Base-by-base conservation (phyloP, 345 rosid species). In the Eutrema yunnanense region DNA sequence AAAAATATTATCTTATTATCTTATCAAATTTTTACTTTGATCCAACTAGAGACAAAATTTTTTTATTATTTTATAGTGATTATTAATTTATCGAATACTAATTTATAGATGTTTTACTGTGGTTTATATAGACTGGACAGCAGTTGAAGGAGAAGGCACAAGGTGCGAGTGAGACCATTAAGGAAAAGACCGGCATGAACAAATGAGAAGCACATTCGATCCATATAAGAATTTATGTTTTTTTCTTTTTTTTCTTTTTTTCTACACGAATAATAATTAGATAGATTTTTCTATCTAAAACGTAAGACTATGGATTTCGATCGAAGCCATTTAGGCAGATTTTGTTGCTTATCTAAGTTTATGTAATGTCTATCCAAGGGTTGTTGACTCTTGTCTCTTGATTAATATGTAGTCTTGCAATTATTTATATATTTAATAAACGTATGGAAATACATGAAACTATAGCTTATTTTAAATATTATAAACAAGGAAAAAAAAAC, bases 161-260 rank as follows among this genome's bases (percentile, higher is more conserved):
- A 71, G 93, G 82, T 62, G 88, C 93, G 48, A 82, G 69, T 57
- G 88, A 86, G 9, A 73, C 92, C 36, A 88, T 84, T 26, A 85
- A 81, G 86, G 72, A 87, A 36, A 88, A 88, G 50, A 83, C 86
- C 10, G 86, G 85, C 41, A 73, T 77, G 79, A 86, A 80, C 67
- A 83, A 82, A 7, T 81, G 73, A 86, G 68, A 64, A 64, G 6
- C 75, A 69, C 12, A 10, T 70, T 63, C 16, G 16, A 16, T 16
- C 51, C 9, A 14, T 12, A 64, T 26, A 64, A 62, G 41, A 13
- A 38, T 38, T 61, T 67, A 42, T 67, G 67, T 50, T 60, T 40
- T 19, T 1, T 16, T 16, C 16, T 16, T 16, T 1, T 10, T 9
- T 38, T 5, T n/a, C n/a, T n/a, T 32, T 62, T 9, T 16, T 53